Evolutionary conservation across 768 basidiomycete species (phyloP).

Genomic region (Cytidiella melzeri): DNA sequence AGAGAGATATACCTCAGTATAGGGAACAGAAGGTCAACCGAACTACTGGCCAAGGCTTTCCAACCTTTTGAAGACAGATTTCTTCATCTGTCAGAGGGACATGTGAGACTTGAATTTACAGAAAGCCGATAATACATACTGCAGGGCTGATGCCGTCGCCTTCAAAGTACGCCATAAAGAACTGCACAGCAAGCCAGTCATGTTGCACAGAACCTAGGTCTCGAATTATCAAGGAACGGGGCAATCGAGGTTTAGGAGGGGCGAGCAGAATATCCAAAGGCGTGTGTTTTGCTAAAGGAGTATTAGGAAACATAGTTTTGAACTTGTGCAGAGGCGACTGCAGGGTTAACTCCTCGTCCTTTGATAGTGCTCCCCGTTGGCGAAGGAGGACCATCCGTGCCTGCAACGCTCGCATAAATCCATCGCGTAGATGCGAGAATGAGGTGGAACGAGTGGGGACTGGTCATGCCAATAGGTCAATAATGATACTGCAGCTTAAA

Average conservation of each 20-base stretch:
- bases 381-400: slow-evolving; percentile 48
- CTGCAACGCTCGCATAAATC: slow-evolving; percentile 71
- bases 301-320: slow-evolving; percentile 71
- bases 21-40: too few species aligned
- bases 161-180: slow-evolving; percentile 72
- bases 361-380: slow-evolving; percentile 46
- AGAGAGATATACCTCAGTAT: too few species aligned
- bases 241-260: slow-evolving; percentile 45
- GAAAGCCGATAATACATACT: slow-evolving; percentile 34
- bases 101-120: neutral
- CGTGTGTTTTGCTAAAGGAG: slow-evolving; percentile 57
- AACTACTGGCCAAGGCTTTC: slow-evolving; percentile 11
- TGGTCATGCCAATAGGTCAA: slow-evolving; percentile 23
- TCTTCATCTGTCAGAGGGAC: slow-evolving; percentile 37
- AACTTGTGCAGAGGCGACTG: slow-evolving; percentile 65
- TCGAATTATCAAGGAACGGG: slow-evolving; percentile 55
- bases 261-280: slow-evolving; percentile 66
- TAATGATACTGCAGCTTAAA: slow-evolving; percentile 2
- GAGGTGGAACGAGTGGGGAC: slow-evolving; percentile 79
- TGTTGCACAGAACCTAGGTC: slow-evolving; percentile 69
- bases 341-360: slow-evolving; percentile 50
- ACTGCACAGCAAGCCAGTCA: slow-evolving; percentile 70
- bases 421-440: slow-evolving; percentile 77
- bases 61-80: slow-evolving; percentile 37
- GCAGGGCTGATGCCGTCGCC: slow-evolving; percentile 64